Evolutionary conservation across 2,329 filamentous ascomycete species (phyloP).

Genomic region (Aspergillus nomiae): DNA sequence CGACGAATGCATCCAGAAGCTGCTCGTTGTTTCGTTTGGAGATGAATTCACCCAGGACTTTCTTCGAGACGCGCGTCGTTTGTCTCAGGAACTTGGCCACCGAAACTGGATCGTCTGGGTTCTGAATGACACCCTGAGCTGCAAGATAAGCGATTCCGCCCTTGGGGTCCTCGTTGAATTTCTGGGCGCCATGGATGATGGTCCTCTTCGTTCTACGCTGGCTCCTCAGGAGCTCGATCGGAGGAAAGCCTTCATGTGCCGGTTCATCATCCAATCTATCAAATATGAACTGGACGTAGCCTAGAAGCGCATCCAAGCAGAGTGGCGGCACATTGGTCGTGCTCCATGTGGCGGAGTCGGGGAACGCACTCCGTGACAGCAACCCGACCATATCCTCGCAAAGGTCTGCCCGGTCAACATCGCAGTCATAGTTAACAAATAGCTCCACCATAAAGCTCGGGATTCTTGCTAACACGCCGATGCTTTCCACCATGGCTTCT

Average conservation of each 20-base stretch:
- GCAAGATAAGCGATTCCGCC: slow-evolving; percentile 82
- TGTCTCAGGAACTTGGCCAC: slow-evolving; percentile 87
- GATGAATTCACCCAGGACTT: slow-evolving; percentile 85
- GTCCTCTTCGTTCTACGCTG: slow-evolving; percentile 80
- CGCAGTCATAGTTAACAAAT: slow-evolving; percentile 98
- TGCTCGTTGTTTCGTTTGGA: slow-evolving; percentile 86
- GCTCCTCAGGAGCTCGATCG: slow-evolving; percentile 65
- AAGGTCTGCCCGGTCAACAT: slow-evolving; percentile 84
- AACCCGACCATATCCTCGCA: slow-evolving; percentile 96
- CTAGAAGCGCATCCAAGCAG: slow-evolving; percentile 86
- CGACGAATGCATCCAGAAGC: slow-evolving; percentile 82
- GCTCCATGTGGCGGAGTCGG: slow-evolving; percentile 97
- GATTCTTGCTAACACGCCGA: slow-evolving; percentile 88
- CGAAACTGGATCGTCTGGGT: slow-evolving; percentile 70
- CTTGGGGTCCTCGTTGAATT: slow-evolving; percentile 96
- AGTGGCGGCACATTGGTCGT: slow-evolving; percentile 96
- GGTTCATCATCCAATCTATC: slow-evolving; percentile 78
- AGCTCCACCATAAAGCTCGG: slow-evolving; percentile 93
- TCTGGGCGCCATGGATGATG: slow-evolving; percentile 82
- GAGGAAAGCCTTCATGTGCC: slow-evolving; percentile 64
- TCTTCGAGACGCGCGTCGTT: slow-evolving; percentile 87
- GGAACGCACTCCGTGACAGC: slow-evolving; percentile 89
- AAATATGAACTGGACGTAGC: slow-evolving; percentile 88
- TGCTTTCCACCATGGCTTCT: slow-evolving; percentile 97
- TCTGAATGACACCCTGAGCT: slow-evolving; percentile 80